Percentiles rank a stretch among this genome's conserved stretches.
Evolutionary conservation across 2,329 filamentous ascomycete genomes (phyloP).

Genomic region (Trichothecium sympodiale): DNA sequence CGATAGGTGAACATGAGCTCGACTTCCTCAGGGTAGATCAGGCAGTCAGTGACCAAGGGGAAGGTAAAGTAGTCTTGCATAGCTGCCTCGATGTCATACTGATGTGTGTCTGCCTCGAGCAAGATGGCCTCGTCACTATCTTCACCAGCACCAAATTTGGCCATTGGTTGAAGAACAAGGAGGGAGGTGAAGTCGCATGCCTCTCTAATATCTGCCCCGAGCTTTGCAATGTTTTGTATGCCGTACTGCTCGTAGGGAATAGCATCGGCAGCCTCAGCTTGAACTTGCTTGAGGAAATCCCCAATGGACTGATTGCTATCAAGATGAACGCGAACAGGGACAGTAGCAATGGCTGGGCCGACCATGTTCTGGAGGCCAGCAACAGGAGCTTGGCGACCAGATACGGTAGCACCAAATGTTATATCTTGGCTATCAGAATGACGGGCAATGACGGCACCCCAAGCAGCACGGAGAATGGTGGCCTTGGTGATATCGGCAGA

Average conservation of each 20-base stretch:
- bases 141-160: background rate
- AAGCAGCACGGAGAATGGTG: background rate
- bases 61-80: conserved; percentile 1
- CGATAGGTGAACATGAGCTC: conserved; percentile 4
- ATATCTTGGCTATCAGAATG: conserved; percentile 5
- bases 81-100: background rate
- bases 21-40: background rate
- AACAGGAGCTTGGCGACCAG: conserved; percentile 9
- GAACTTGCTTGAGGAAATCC: conserved; percentile 8
- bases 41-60: background rate
- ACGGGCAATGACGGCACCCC: conserved; percentile 3
- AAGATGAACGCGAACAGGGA: conserved; percentile 9
- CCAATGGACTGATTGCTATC: conserved; percentile 5
- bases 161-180: background rate
- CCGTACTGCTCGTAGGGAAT: conserved; percentile 11
- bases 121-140: background rate
- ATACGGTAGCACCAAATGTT: conserved; percentile 6
- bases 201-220: conserved; percentile 5
- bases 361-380: conserved; percentile 6
- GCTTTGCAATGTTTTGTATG: conserved; percentile 6
- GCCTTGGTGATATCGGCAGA: background rate
- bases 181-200: conserved; percentile 4
- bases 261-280: conserved; percentile 8
- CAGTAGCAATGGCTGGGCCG: conserved; percentile 9
- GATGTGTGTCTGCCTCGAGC: conserved; percentile 3